A percentile compares a stretch with the other conserved stretches of the same genome.
These are phyloP conservation scores for Sordaria brevicollis DNA, from an alignment of 495 filamentous ascomycete genomes.

Conservation along the genomic window DNA sequence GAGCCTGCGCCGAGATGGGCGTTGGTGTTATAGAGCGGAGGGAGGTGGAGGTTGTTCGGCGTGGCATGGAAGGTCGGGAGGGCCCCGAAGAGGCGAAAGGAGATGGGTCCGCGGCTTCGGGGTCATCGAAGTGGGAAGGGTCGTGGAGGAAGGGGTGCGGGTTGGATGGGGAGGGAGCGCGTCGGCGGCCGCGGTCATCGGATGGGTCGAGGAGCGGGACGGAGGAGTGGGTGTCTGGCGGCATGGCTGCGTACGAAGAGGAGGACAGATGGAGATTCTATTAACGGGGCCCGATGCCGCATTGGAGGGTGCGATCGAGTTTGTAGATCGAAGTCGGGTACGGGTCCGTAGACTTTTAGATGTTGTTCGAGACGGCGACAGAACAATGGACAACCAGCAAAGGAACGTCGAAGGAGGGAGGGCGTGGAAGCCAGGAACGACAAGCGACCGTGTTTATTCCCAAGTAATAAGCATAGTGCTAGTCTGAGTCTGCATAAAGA, in stretches of 20 bases:
- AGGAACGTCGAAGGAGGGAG: background rate
- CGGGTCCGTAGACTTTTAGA: no score
- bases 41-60: constrained; percentile 7
- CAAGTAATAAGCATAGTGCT: no score
- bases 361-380: background rate
- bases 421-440: background rate
- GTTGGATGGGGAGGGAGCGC: background rate
- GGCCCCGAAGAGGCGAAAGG: background rate
- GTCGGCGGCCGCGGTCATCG: background rate
- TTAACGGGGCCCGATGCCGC: background rate
- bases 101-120: background rate
- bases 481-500: no score
- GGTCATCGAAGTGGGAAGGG: background rate
- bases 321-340: background rate
- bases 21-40: constrained; percentile 14
- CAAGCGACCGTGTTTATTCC: background rate
- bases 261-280: background rate
- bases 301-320: background rate
- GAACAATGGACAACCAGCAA: background rate
- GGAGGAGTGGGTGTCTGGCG: background rate
- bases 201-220: constrained; percentile 3
- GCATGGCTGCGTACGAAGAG: background rate
- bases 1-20: constrained; percentile 30
- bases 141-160: background rate
- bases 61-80: constrained; percentile 5